Evolutionary conservation across 768 basidiomycete genomes (phyloP), one percentile per base, ranked within the genome.

Genomic region (Psilocybe subaeruginosa): DNA sequence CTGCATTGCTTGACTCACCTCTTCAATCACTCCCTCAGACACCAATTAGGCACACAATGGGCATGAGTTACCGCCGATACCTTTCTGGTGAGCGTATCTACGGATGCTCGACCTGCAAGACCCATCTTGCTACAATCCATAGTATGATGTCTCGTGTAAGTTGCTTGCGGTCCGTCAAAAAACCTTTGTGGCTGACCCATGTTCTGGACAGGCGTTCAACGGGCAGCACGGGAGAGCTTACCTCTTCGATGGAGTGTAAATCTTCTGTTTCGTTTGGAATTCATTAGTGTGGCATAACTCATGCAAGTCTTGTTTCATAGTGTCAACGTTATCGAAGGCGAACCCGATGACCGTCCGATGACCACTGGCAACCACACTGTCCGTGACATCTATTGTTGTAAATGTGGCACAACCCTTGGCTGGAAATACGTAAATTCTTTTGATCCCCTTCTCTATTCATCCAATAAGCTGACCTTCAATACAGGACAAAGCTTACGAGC

Each of bases 331-430:
- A 80, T 89, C 64, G 91, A 93, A 74, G 95, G 95, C 62, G 90
- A 93, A 67, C 89, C 93, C 43, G 91, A 84, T 72, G 97, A 98
- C 73, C 85, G 97, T 63, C 86, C 88, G 60, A 99, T 99, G 97
- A 96, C 95, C 31, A 99, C 97, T 19, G 97, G 97, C 19, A 87
- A 92, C 68, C 97, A 99, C 77, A 93, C 91, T 29, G 97, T 99
- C 35, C 89, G 97, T 59, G 97, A 99, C 73, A 94, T 99, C 64
- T 93, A 86, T 76, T 99, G 97, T 76, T 78, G 82, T 81, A 97
- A 96, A 75, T 99, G 97, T 75, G 84, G 86, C 61, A 85, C 84
- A 53, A 85, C 83, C 16, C 83, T 99, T 33, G 97, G 97, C 58
- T 99, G 97, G 97, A 98, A 98, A 95, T 99, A 99, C 74, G 97